Evolutionary conservation across 2,329 filamentous ascomycete species (phyloP), one percentile per base, ranked within the genome.

Genomic region (Decorospora gaudefroyi): DNA sequence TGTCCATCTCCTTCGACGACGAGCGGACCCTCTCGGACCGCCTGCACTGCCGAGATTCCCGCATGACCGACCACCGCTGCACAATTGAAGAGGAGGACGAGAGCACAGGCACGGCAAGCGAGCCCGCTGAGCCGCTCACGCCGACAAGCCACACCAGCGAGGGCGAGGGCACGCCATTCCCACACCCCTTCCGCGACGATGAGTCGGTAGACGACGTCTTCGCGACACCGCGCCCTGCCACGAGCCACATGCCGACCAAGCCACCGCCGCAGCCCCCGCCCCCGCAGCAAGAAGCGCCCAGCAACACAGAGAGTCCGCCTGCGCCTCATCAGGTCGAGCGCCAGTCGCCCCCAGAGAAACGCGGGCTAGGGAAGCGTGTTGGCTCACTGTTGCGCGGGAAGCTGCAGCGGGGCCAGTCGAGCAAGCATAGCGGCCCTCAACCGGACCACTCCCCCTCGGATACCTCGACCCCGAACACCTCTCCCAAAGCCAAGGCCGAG

Each of bases 1-100:
- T 56, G 44, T 57, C 60, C 11, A 59, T 57, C 10, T 32, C 51
- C n/a, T 54, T 55, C 37, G 53, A 61, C 37, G 53, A 61, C 35
- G 57, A 64, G 15, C 32, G 42, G 26, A 49, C 50, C 7, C 45
- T 61, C 15, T 46, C 58, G 3, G 54, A 60, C 29, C 55, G 53
- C 28, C 27, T 61, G 27, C 47, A 53, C 17, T 58, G 53, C 41
- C 61, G 61, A 35, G 63, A 66, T 27, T 65, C 64, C 10, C 62
- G 59, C 23, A 30, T 55, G 9, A 47, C 58, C 26, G 61, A 67
- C 13, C 58, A 49, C 30, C 62, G 62, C 12, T 44, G 55, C 23
- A 52, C 66, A 23, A 68, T 70, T 40, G 65, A 66, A 42, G 69
- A 70, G 46, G 68, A 70, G 46, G 67, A 71, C 51, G 68, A 71